Conservation (phyloP, 2,329 filamentous ascomycete genomes). For the Paecilomyces variotii region DNA sequence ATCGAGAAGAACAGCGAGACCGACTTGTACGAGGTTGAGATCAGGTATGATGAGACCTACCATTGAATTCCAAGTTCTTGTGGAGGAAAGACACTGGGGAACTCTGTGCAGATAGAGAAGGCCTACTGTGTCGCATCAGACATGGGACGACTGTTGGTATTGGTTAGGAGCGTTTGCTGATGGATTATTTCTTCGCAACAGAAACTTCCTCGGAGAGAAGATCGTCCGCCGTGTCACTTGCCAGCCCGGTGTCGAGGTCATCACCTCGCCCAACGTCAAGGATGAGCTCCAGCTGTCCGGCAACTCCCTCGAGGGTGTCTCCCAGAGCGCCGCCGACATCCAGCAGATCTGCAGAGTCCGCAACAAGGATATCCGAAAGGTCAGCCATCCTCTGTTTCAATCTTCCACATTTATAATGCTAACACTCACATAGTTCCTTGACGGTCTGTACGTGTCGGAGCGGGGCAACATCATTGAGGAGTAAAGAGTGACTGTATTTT, state of each 20-base stretch:
- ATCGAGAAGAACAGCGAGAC: slow-evolving; percentile 93
- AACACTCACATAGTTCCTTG: slow-evolving; percentile 69
- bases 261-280: slow-evolving; percentile 87
- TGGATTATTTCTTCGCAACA: slow-evolving; percentile 34
- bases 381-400: slow-evolving; percentile 32
- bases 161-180: slow-evolving; percentile 10
- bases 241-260: slow-evolving; percentile 82
- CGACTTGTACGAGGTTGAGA: slow-evolving; percentile 84
- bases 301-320: slow-evolving; percentile 96
- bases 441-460: slow-evolving; percentile 99
- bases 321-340: slow-evolving; percentile 96
- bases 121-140: not conserved
- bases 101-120: not conserved
- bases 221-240: slow-evolving; percentile 87
- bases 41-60: slow-evolving; percentile 59
- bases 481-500: slow-evolving; percentile 28
- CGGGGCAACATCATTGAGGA: slow-evolving; percentile 81
- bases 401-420: not conserved
- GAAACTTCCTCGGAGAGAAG: slow-evolving; percentile 99
- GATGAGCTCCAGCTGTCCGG: slow-evolving; percentile 90
- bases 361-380: slow-evolving; percentile 99
- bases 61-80: not conserved
- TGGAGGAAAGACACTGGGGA: not conserved
- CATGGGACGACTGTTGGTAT: not conserved
- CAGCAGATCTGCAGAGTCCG: slow-evolving; percentile 99